Percentiles rank a stretch among this genome's conserved stretches.
These are phyloP conservation scores for button mushroom (Agaricus bisporus) DNA, from an alignment of 768 basidiomycete species.

Conservation along the genomic window DNA sequence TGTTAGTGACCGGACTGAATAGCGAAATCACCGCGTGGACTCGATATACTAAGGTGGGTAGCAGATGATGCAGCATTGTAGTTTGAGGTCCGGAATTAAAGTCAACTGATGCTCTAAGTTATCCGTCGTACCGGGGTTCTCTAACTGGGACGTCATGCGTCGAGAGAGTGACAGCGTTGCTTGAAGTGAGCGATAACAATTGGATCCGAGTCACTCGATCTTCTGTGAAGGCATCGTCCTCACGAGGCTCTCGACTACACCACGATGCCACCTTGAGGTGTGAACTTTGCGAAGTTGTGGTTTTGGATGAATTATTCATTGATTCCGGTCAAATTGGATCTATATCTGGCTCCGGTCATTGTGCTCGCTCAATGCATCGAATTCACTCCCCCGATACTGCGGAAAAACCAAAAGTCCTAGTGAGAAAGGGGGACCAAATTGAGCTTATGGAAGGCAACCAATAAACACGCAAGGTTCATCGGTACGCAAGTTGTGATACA, in stretches of 20 bases:
- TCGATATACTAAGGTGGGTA: neutral
- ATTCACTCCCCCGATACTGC: too few species aligned
- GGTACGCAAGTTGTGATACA: too few species aligned
- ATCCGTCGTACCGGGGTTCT: neutral
- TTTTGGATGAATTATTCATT: neutral
- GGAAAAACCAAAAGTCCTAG: too few species aligned
- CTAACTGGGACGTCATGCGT: neutral
- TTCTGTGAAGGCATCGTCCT: neutral
- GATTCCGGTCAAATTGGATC: slow-evolving; percentile 8
- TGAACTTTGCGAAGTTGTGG: neutral
- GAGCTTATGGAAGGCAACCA: too few species aligned
- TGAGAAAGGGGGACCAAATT: too few species aligned
- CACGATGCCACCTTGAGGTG: neutral
- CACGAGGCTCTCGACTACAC: neutral
- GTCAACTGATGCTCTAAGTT: slow-evolving; percentile 4
- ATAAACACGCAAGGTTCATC: too few species aligned
- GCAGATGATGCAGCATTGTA: neutral
- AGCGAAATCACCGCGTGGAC: slow-evolving; percentile 2
- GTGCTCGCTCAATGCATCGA: neutral
- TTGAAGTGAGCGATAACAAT: too few species aligned
- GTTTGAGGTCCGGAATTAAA: neutral
- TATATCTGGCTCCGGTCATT: neutral
- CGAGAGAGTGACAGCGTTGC: neutral
- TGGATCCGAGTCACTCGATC: neutral
- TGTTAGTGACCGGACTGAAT: neutral